These are phyloP conservation scores for Trichosanthes truncata DNA, from an alignment of 306 rosid genomes.

Conservation along the genomic window DNA sequence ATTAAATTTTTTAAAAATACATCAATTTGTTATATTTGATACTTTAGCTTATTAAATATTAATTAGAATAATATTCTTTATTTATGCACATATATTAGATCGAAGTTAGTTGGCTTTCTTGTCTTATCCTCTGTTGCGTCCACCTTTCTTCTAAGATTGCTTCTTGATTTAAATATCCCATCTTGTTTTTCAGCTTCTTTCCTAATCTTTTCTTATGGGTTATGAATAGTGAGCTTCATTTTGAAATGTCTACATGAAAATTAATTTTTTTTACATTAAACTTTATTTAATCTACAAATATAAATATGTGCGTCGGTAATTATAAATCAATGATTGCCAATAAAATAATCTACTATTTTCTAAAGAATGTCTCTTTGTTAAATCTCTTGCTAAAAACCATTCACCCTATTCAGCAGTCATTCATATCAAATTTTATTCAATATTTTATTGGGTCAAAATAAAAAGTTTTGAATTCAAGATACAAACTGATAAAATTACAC, in stretches of 20 bases:
- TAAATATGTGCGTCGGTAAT: not conserved
- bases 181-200: not conserved
- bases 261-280: not conserved
- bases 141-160: not conserved
- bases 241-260: not conserved
- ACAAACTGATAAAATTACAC: not conserved
- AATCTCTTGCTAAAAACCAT: not conserved
- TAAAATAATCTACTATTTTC: no score
- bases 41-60: not conserved
- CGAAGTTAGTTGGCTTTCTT: not conserved
- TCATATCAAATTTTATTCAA: not conserved
- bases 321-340: not conserved
- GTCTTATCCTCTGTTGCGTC: not conserved
- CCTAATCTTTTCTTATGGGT: not conserved
- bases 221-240: not conserved
- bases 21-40: not conserved
- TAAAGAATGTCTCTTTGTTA: not conserved
- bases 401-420: not conserved
- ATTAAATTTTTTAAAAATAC: not conserved
- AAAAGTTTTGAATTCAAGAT: not conserved
- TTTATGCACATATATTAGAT: not conserved
- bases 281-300: not conserved
- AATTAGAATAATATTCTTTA: not conserved
- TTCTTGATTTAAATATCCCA: not conserved
- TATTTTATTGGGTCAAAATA: not conserved